phyloP scores from a whole-genome alignment of 306 rosid genomes.

The Parietaria judaica region DNA sequence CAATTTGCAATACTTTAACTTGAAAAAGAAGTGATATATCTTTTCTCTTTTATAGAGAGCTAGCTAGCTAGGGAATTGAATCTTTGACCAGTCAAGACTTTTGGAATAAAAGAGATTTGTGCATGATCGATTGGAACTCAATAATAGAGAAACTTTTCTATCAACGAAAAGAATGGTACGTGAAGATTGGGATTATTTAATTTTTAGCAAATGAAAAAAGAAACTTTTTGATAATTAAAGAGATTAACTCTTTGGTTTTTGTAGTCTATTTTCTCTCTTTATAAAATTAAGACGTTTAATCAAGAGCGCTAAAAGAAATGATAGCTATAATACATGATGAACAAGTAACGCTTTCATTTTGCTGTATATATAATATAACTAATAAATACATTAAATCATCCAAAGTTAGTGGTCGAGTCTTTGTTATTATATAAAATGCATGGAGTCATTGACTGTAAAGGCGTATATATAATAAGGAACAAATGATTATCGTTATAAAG shows the following conservation, averaged over 20 bases:
- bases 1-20: constrained; percentile 12
- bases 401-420: constrained; percentile 11
- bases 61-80: constrained; percentile 18
- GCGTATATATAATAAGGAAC: neutral
- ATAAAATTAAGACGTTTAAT: constrained; percentile 13
- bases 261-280: constrained; percentile 18
- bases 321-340: neutral
- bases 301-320: constrained; percentile 14
- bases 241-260: constrained; percentile 13
- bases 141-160: constrained; percentile 33
- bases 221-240: constrained; percentile 12
- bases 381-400: constrained; percentile 21
- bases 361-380: constrained; percentile 31
- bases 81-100: constrained; percentile 38
- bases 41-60: neutral
- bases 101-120: constrained; percentile 16
- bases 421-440: constrained; percentile 9
- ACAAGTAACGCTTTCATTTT: constrained; percentile 16
- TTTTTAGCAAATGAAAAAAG: constrained; percentile 18
- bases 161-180: constrained; percentile 6
- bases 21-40: constrained; percentile 8
- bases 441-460: constrained; percentile 11
- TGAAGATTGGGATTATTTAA: constrained; percentile 10
- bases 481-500: neutral
- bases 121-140: constrained; percentile 29